Evolutionary conservation across 345 rosid species (phyloP).

Genomic region (Microthlaspi erraticum): DNA sequence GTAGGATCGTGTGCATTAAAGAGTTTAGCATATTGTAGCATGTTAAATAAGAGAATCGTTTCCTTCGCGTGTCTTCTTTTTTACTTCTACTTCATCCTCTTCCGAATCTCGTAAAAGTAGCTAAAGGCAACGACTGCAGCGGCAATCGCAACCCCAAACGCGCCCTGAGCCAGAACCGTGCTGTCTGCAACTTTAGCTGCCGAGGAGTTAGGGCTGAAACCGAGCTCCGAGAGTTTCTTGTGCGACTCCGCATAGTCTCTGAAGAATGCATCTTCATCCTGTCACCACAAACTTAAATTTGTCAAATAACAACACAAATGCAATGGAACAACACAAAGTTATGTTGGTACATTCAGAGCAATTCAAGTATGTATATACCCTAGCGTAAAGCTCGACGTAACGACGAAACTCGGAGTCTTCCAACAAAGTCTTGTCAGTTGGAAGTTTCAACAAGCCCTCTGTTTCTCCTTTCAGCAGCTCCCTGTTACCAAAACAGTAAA

Average conservation of each 20-base stretch:
- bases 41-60: constrained; percentile 16
- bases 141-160: constrained; percentile 79
- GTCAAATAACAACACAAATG: background rate
- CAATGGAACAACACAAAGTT: background rate
- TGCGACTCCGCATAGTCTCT: constrained; percentile 76
- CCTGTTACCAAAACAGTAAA: constrained; percentile 43
- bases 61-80: background rate
- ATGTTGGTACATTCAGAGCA: background rate
- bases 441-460: constrained; percentile 84
- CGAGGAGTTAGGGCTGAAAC: constrained; percentile 60
- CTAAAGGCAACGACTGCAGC: constrained; percentile 81
- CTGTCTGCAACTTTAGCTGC: constrained; percentile 56
- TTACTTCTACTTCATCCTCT: constrained; percentile 56
- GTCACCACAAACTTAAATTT: constrained; percentile 24
- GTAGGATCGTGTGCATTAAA: constrained; percentile 20
- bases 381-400: constrained; percentile 82
- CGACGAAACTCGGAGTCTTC: constrained; percentile 70
- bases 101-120: constrained; percentile 82
- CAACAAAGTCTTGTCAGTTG: constrained; percentile 77
- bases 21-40: constrained; percentile 20
- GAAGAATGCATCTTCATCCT: constrained; percentile 92
- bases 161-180: constrained; percentile 71
- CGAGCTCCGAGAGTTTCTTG: constrained; percentile 91
- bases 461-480: constrained; percentile 77
- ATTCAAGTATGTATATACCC: constrained; percentile 55